Conservation (phyloP, 371 early-diverging fungal species). For the Actinomortierella wolfii region DNA sequence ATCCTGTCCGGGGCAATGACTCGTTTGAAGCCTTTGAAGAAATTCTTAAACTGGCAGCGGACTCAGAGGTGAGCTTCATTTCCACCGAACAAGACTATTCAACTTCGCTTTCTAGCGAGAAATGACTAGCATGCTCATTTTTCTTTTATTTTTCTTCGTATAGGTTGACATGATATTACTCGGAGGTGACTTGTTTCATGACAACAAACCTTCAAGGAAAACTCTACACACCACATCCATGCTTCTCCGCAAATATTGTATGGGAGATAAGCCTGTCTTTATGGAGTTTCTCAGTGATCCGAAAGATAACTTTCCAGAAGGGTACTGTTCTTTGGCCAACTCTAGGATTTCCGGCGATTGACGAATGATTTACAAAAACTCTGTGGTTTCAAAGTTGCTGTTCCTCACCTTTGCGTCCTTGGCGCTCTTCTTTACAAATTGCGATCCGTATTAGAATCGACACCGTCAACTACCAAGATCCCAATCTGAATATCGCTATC, state of each 20-base stretch:
- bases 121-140: neutral
- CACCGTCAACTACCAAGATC: conserved; percentile 87
- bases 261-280: conserved; percentile 79
- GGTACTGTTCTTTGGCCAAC: conserved; percentile 30
- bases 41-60: conserved; percentile 81
- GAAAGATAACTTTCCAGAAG: conserved; percentile 71
- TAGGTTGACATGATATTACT: conserved; percentile 94
- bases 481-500: conserved; percentile 85
- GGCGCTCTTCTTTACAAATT: too few species aligned
- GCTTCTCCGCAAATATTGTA: conserved; percentile 81
- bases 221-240: conserved; percentile 78
- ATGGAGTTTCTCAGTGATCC: conserved; percentile 82
- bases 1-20: conserved; percentile 92
- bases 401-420: neutral
- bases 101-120: too few species aligned
- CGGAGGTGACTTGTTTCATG: conserved; percentile 99
- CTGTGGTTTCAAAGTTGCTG: too few species aligned
- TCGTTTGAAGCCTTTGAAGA: conserved; percentile 95
- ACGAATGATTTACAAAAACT: neutral
- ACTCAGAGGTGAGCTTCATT: conserved; percentile 50
- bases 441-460: too few species aligned
- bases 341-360: too few species aligned
- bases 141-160: neutral
- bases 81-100: conserved; percentile 1
- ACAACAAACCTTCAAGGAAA: conserved; percentile 93